Percentiles rank a stretch among this genome's conserved stretches.
These are phyloP conservation scores for Phytophthora pini DNA, from an alignment of 352 stramenopile genomes.

Conservation along the genomic window DNA sequence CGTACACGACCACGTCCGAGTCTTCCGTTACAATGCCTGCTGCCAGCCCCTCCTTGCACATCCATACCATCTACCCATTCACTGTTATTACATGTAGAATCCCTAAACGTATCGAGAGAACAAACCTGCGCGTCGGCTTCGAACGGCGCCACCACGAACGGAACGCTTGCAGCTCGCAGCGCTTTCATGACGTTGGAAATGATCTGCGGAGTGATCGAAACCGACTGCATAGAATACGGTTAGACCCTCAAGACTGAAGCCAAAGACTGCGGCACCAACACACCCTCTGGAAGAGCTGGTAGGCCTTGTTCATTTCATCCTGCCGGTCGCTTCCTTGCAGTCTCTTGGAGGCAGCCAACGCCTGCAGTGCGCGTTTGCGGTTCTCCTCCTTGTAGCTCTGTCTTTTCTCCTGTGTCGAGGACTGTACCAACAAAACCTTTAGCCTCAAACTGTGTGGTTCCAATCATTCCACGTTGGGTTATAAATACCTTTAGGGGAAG, in stretches of 20 bases:
- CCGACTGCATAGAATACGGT: conserved; percentile 32
- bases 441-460: not conserved
- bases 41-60: conserved; percentile 66
- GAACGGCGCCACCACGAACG: conserved; percentile 78
- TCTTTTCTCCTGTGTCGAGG: conserved; percentile 70
- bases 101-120: not conserved
- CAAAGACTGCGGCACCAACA: not conserved
- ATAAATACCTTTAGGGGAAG: conserved; percentile 68
- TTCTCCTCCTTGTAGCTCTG: conserved; percentile 66
- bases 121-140: conserved; percentile 72
- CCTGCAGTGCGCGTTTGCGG: conserved; percentile 53
- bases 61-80: conserved; percentile 69
- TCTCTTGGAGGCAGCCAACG: conserved; percentile 54
- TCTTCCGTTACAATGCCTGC: conserved; percentile 83
- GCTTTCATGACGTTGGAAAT: conserved; percentile 65
- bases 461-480: not conserved
- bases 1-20: conserved; percentile 84
- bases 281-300: conserved; percentile 65
- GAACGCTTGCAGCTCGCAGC: conserved; percentile 48
- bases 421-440: conserved; percentile 34
- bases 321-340: conserved; percentile 56
- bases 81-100: no score
- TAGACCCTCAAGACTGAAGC: no score
- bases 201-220: conserved; percentile 72
- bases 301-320: conserved; percentile 64